Evolutionary conservation across 805 yeast genomes (phyloP).

Genomic region (Schizosaccharomyces lindneri): DNA sequence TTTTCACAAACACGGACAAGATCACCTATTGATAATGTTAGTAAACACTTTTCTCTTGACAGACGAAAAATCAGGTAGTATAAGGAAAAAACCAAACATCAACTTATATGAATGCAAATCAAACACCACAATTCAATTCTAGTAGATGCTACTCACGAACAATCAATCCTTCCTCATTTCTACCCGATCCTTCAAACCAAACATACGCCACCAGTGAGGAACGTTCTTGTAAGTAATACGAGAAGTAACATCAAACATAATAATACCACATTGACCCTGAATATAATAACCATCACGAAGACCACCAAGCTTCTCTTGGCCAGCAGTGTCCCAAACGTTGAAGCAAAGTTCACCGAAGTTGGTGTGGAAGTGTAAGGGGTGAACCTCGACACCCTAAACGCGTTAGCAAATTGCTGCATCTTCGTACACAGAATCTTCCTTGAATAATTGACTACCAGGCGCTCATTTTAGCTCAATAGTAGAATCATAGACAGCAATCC

Average conservation of each 20-base stretch:
- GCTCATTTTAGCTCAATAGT: too few species aligned
- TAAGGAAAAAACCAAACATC: not conserved
- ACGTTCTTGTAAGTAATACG: conserved; percentile 98
- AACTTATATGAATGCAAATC: too few species aligned
- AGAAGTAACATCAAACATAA: conserved; percentile 98
- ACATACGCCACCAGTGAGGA: conserved; percentile 94
- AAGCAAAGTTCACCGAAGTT: conserved; percentile 96
- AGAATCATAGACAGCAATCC: too few species aligned
- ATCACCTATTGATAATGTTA: conserved; percentile 20
- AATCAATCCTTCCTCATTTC: not conserved
- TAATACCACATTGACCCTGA: conserved; percentile 99
- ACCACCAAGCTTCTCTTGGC: conserved; percentile 99
- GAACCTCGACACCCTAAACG: conserved; percentile 82
- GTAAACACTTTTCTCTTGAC: not conserved
- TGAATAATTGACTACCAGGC: too few species aligned
- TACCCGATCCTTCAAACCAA: not conserved
- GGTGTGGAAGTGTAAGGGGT: conserved; percentile 93
- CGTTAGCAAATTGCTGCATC: too few species aligned
- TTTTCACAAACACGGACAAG: conserved; percentile 98
- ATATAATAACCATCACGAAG: conserved; percentile 98
- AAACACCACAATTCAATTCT: not conserved
- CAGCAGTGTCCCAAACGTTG: conserved; percentile 99
- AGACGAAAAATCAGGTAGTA: not conserved
- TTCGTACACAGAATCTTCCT: too few species aligned
- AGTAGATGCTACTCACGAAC: not conserved